These are phyloP conservation scores for Trichoderma afroharzianum DNA, from an alignment of 2,329 filamentous ascomycete species.

Conservation along the genomic window DNA sequence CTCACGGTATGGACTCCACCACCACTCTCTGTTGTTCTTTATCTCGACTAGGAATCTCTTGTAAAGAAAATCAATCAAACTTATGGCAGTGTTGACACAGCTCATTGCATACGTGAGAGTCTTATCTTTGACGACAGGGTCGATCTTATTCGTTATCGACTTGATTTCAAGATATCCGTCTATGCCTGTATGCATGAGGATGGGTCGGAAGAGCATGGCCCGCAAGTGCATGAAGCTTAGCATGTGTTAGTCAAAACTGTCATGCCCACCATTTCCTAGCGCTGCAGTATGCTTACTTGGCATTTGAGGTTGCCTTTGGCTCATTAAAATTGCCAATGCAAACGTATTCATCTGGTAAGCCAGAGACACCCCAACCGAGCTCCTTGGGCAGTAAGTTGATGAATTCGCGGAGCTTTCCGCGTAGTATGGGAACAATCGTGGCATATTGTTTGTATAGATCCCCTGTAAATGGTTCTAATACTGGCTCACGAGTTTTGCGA, in stretches of 20 bases:
- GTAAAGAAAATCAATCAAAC: slow-evolving; percentile 29
- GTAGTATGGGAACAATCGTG: background rate
- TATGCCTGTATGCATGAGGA: slow-evolving; percentile 25
- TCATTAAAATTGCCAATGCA: background rate
- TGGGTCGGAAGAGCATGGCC: slow-evolving; percentile 20
- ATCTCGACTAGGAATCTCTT: slow-evolving; percentile 17
- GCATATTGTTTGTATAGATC: background rate
- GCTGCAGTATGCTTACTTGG: background rate
- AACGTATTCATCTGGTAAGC: background rate
- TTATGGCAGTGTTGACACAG: slow-evolving; percentile 29
- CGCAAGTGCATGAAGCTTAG: slow-evolving; percentile 17
- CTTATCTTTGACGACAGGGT: slow-evolving; percentile 3
- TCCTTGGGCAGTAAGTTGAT: background rate
- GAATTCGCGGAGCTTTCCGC: background rate
- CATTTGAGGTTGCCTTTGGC: background rate
- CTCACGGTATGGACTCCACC: slow-evolving; percentile 19
- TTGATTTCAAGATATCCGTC: background rate
- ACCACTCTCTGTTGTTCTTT: slow-evolving; percentile 35
- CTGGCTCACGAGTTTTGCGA: background rate
- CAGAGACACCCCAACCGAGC: background rate
- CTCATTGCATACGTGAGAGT: slow-evolving; percentile 27
- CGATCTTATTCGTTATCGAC: slow-evolving; percentile 1
- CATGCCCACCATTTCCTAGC: background rate
- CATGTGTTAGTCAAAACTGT: background rate
- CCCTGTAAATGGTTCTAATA: background rate